A percentile compares a stretch with the other conserved stretches of the same genome.
These are phyloP conservation scores for Periglandula ipomoeae DNA, from an alignment of 2,329 filamentous ascomycete species.

Conservation along the genomic window DNA sequence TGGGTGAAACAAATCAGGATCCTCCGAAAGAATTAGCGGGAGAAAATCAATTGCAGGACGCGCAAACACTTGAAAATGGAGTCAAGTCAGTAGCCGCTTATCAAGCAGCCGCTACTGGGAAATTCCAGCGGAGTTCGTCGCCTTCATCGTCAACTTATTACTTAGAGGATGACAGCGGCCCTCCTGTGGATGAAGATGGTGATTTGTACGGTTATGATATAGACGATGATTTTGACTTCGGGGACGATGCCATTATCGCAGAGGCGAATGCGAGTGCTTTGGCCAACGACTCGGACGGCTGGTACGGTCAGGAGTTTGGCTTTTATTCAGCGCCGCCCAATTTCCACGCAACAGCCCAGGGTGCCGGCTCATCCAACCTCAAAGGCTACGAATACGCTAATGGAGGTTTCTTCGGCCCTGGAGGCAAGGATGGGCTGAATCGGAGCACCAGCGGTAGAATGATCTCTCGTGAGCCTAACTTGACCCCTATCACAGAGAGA, in stretches of 20 bases:
- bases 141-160: slow-evolving; percentile 17
- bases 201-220: slow-evolving; percentile 43
- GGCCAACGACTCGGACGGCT: slow-evolving; percentile 84
- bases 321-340: slow-evolving; percentile 66
- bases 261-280: slow-evolving; percentile 91
- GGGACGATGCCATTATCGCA: slow-evolving; percentile 86
- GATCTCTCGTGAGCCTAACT: slow-evolving; percentile 74
- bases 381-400: slow-evolving; percentile 54
- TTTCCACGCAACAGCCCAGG: slow-evolving; percentile 34
- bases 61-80: slow-evolving; percentile 7
- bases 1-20: background rate
- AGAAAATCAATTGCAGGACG: background rate
- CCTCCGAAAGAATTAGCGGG: background rate
- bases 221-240: slow-evolving; percentile 59
- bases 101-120: slow-evolving; percentile 67
- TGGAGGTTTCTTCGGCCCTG: slow-evolving; percentile 82
- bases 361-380: slow-evolving; percentile 22
- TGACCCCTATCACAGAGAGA: slow-evolving; percentile 92
- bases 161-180: slow-evolving; percentile 2
- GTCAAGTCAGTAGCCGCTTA: slow-evolving; percentile 49
- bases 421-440: slow-evolving; percentile 44
- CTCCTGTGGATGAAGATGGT: slow-evolving; percentile 9
- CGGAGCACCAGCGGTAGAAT: slow-evolving; percentile 65
- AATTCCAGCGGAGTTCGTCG: slow-evolving; percentile 56
- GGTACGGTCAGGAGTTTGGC: slow-evolving; percentile 93